Base-by-base conservation (phyloP, 495 filamentous ascomycete species). In the Ramalina intermedia region DNA sequence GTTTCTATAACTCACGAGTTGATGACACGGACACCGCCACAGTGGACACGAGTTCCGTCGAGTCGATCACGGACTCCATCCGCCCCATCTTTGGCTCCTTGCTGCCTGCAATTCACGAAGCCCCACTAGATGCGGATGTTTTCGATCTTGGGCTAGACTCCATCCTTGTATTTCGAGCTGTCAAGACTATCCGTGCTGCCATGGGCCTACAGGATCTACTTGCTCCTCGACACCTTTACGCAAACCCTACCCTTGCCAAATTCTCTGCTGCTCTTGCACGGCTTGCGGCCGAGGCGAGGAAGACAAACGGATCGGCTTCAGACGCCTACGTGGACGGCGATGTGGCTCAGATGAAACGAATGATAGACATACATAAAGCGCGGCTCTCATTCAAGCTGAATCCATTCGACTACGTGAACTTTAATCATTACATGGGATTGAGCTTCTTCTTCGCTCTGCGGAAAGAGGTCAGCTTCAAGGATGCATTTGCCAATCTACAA, bases 61-160 rank as follows among this genome's bases (percentile, higher is more conserved):
- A 56, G 20, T 49, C 58, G 9, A 51, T 56, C 26, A 48, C 37
- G 8, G 40, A 33, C 12, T 39, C 42, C 33, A 12, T 61, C 16
- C 16, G 47, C 9, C 5, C 49, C 12, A 51, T 61, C n/a, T 27
- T 59, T 16, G 50, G 37, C 11, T 52, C 57, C 12, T 23, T 51
- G 16, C 16, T 59, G 11, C 58, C 54, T n/a, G 54, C 49, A 29
- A 45, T 55, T 43, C 37, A 51, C 20, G 41, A 45, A 12, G 56
- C 56, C 13, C 21, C 51, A n/a, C 50, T 36, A 20, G 60, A 61
- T 37, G 39, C 26, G 8, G 53, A 62, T 45, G 20, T 64, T n/a
- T 64, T 64, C 43, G 24, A 21, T 29, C 44, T 62, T 13, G 61
- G 61, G 24, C 41, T 64, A 1, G 61, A 64, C 47, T 64, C 61